phyloP scores from a whole-genome alignment of 2,329 filamentous ascomycete genomes.

The Xylariaceae sp. region DNA sequence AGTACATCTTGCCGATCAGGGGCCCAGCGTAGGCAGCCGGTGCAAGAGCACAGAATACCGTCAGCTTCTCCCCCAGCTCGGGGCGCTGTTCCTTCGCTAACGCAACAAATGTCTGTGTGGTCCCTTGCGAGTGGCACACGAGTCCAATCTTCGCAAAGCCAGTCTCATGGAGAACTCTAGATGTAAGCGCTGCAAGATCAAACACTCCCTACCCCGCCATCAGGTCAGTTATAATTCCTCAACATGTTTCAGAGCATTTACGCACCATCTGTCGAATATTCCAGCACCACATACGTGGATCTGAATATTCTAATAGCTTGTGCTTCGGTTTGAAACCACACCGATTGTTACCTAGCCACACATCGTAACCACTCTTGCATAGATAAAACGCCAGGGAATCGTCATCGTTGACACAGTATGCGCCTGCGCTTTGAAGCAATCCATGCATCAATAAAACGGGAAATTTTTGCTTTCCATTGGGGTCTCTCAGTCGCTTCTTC shows the following conservation, averaged over 20 bases:
- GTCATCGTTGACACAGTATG: conserved; percentile 88
- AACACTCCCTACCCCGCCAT: conserved; percentile 57
- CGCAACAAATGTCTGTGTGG: conserved; percentile 82
- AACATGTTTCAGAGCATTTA: too few species aligned
- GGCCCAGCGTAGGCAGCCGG: conserved; percentile 89
- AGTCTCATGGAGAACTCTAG: conserved; percentile 76
- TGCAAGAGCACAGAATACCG: conserved; percentile 86
- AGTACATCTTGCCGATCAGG: conserved; percentile 81
- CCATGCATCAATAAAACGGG: conserved; percentile 87
- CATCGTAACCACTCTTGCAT: conserved; percentile 87
- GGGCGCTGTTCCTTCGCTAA: conserved; percentile 87
- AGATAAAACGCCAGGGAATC: conserved; percentile 88
- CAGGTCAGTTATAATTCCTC: too few species aligned
- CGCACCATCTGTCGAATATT: conserved; percentile 80
- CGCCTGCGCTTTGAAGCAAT: conserved; percentile 80
- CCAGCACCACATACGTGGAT: conserved; percentile 96
- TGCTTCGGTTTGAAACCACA: conserved; percentile 83
- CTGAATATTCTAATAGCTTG: conserved; percentile 63
- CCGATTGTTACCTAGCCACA: conserved; percentile 93
- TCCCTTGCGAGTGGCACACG: conserved; percentile 87
- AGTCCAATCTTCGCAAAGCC: conserved; percentile 80
- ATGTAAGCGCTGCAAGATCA: conserved; percentile 78
- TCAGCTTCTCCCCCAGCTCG: conserved; percentile 76
- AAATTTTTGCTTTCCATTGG: conserved; percentile 59
- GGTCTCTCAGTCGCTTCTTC: conserved; percentile 37